Base-by-base conservation (phyloP, 2,329 filamentous ascomycete species). In the Raffaelea deltoideospora region DNA sequence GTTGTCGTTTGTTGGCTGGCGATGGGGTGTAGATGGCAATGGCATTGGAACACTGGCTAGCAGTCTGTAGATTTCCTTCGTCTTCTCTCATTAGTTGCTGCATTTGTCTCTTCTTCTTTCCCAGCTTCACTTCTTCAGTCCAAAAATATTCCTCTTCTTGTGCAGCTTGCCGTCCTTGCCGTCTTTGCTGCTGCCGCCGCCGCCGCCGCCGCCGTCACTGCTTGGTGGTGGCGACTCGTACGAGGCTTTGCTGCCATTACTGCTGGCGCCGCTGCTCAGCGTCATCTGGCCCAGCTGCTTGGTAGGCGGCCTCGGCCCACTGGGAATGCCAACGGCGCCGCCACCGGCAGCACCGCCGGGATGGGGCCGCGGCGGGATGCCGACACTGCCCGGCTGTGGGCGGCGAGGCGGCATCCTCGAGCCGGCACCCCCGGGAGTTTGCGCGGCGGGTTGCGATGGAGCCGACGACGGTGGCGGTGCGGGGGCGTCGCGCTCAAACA, bases 401-500 rank as follows among this genome's bases (percentile, higher is more conserved):
- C n/a, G n/a, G n/a, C n/a, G n/a, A n/a, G n/a, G n/a, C n/a, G n/a
- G n/a, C n/a, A n/a, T n/a, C n/a, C n/a, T n/a, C n/a, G n/a, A n/a
- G n/a, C n/a, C n/a, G n/a, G n/a, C n/a, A n/a, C n/a, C n/a, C n/a
- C n/a, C n/a, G n/a, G n/a, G n/a, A n/a, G n/a, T n/a, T n/a, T n/a
- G n/a, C n/a, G n/a, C n/a, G n/a, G n/a, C n/a, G n/a, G n/a, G n/a
- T n/a, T 44, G 41, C 55, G 43, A 20, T 47, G 31, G 61, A 57
- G 58, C n/a, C 10, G 15, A 15, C 14, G 65, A 65, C 8, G 65
- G 65, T 7, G 65, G 65, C 10, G 67, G 67, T 3, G 67, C 59
- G 1, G 78, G 73, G 28, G 46, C 63, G 58, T 28, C 75, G 63
- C 76, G 72, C 55, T 93, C 85, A 47, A 90, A 90, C 10, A 98